Evolutionary conservation across 2,329 filamentous ascomycete genomes (phyloP), one percentile per base, ranked within the genome.

Genomic region (Arthrobotrys entomopaga): DNA sequence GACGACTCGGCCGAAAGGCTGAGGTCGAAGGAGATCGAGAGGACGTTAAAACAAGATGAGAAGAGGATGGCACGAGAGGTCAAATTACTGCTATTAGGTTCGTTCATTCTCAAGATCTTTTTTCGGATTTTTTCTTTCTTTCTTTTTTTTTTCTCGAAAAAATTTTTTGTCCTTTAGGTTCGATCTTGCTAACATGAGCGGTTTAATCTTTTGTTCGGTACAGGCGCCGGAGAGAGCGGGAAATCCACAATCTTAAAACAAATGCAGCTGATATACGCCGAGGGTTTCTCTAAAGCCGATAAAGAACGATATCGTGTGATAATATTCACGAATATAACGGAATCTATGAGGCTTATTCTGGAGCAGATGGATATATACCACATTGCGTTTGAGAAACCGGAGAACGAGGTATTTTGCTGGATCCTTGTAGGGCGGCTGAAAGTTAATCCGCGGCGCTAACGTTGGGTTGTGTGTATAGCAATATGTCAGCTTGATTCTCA

Each of bases 241-340:
- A 98, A 98, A 83, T 97, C 94, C 7, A 98, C 94, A 0, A 93
- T 98, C 72, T 87, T 98, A 77, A 98, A 98, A 84, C 94, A 98
- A 85, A 98, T 99, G 95, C 94, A 94, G 82, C 89, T 99, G 82
- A 97, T 99, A 79, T 95, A 98, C 82, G 89, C 92, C 13, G 89
- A 93, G 82, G 94, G 95, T 58, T 98, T 98, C 84, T 92, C 89
- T 80, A 91, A 91, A 79, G 89, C 88, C 77, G 95, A 98, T 82
- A 91, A 93, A 82, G 88, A 96, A 77, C 92, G 97, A 85, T 96
- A 92, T 87, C 93, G 95, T 79, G 91, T 93, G 15, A 93, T 97
- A 79, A 93, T 98, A 78, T 98, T 97, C 83, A 93, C 90, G 82
- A 99, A 99, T 82, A 87, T 98, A 77, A 85, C 97, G 59, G 91